Evolutionary conservation across 495 filamentous ascomycete genomes (phyloP).

Genomic region (Penicillium salamii): DNA sequence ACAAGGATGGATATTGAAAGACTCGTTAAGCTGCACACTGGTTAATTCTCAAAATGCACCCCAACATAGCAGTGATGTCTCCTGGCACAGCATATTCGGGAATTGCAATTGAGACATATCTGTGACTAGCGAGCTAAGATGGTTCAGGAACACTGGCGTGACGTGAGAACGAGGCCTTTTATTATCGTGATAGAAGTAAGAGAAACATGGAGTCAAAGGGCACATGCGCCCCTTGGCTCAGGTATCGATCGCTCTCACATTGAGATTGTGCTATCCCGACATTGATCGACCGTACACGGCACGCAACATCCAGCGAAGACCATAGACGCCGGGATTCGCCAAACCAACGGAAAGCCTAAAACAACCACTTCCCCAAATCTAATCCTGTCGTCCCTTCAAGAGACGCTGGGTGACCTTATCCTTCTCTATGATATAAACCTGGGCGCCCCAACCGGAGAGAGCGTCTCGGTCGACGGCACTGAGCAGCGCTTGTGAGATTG

Average conservation of each 20-base stretch:
- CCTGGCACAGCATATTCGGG: no score
- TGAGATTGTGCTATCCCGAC: constrained; percentile 17
- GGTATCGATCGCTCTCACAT: constrained; percentile 13
- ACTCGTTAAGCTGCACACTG: not conserved
- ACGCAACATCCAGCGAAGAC: constrained; percentile 32
- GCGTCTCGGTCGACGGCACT: constrained; percentile 96
- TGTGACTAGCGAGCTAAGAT: no score
- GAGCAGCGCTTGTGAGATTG: constrained; percentile 92
- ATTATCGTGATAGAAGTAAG: constrained; percentile 30
- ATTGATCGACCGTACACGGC: constrained; percentile 19
- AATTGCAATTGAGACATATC: no score
- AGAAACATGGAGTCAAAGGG: constrained; percentile 21
- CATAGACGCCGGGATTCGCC: constrained; percentile 27
- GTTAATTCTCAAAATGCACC: no score
- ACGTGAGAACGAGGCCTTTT: constrained; percentile 25
- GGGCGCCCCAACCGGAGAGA: constrained; percentile 94
- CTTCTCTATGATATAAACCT: constrained; percentile 99
- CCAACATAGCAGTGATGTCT: no score
- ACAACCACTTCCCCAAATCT: constrained; percentile 24
- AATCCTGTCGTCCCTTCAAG: constrained; percentile 85
- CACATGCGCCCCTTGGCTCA: constrained; percentile 7
- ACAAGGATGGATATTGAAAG: constrained; percentile 31
- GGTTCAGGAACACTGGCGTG: constrained; percentile 50
- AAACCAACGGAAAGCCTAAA: constrained; percentile 29
- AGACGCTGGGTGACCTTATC: constrained; percentile 98